Percentiles rank a stretch among this genome's conserved stretches.
These are phyloP conservation scores for Pyracantha coccinea DNA, from an alignment of 331 rosid genomes.

Conservation along the genomic window DNA sequence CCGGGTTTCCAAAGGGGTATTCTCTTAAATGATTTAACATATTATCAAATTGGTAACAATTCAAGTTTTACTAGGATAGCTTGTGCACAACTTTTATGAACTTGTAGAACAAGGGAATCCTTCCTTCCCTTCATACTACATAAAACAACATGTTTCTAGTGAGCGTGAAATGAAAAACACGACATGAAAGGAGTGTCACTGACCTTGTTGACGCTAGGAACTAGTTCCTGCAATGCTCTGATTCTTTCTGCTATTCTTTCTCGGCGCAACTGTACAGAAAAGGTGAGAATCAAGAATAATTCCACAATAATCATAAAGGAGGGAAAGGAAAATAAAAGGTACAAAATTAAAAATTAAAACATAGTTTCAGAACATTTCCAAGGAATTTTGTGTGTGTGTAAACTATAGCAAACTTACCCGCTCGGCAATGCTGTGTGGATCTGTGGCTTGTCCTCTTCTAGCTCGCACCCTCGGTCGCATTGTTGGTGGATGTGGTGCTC, in stretches of 20 bases:
- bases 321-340: neutral
- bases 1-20: neutral
- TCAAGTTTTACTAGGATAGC: neutral
- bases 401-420: slow-evolving; percentile 42
- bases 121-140: neutral
- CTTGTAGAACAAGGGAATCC: neutral
- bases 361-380: slow-evolving; percentile 5
- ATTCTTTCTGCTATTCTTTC: slow-evolving; percentile 98
- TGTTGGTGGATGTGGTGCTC: slow-evolving; percentile 75
- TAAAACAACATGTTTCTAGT: neutral
- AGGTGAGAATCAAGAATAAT: slow-evolving; percentile 11
- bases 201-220: slow-evolving; percentile 96
- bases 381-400: neutral
- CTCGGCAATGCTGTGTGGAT: slow-evolving; percentile 99
- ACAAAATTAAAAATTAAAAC: neutral
- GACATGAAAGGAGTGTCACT: slow-evolving; percentile 4
- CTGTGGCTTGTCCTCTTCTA: slow-evolving; percentile 98
- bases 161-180: neutral
- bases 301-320: neutral
- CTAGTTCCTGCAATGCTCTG: slow-evolving; percentile 94
- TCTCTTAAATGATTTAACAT: neutral
- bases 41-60: neutral
- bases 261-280: slow-evolving; percentile 72
- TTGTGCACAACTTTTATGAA: neutral
- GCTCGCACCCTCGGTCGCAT: slow-evolving; percentile 99